These are phyloP conservation scores for Tinospora cordifolia DNA, from an alignment of 164 flowering plant species.

Conservation along the genomic window DNA sequence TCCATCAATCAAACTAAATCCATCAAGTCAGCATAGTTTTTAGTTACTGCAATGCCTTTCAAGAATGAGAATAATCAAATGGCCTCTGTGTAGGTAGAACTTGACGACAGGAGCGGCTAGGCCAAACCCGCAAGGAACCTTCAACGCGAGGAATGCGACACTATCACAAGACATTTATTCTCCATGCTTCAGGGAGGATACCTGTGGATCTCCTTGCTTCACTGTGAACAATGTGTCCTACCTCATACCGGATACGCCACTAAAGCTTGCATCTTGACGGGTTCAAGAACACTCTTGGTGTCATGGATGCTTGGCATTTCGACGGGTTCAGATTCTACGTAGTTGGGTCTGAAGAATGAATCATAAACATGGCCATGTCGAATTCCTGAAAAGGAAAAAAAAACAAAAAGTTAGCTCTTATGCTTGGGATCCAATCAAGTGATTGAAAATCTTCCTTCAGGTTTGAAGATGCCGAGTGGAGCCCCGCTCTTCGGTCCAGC, in stretches of 20 bases:
- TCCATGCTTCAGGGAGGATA: constrained; percentile 26
- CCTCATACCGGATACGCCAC: constrained; percentile 36
- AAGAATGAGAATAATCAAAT: not conserved
- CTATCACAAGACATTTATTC: constrained; percentile 42
- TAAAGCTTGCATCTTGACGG: constrained; percentile 63
- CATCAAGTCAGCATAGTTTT: constrained; percentile 31
- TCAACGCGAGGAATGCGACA: constrained; percentile 43
- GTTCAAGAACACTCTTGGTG: constrained; percentile 31
- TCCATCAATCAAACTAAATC: constrained; percentile 58
- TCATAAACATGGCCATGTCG: not conserved
- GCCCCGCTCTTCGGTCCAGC: constrained; percentile 12
- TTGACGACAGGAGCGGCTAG: constrained; percentile 66
- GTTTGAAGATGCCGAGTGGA: constrained; percentile 48
- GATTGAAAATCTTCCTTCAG: constrained; percentile 15
- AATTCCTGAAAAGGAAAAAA: not conserved
- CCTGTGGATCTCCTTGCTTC: constrained; percentile 20
- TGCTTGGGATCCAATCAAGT: not conserved
- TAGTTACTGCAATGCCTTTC: not conserved
- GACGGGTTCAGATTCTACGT: constrained; percentile 66
- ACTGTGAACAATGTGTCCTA: constrained; percentile 51
- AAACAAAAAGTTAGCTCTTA: too few species aligned
- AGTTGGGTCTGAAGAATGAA: constrained; percentile 43
- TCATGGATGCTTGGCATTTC: constrained; percentile 61
- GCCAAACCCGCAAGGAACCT: constrained; percentile 75
- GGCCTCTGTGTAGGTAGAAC: constrained; percentile 39